phyloP scores from a whole-genome alignment of 2,329 filamentous ascomycete genomes.

The Colletotrichum viniferum region DNA sequence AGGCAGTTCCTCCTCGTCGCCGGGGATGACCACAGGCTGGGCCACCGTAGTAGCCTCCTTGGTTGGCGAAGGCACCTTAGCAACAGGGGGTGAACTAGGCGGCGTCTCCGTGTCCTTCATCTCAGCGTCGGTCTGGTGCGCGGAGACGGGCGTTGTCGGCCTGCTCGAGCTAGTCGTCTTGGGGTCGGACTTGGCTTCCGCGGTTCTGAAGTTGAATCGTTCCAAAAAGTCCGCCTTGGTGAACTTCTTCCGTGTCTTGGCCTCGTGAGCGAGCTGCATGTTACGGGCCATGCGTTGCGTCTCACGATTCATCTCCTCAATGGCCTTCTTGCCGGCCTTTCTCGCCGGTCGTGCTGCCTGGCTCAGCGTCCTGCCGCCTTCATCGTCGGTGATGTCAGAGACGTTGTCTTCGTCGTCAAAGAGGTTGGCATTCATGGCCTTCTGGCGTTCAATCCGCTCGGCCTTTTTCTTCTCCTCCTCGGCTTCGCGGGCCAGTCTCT shows the following conservation, averaged over 20 bases:
- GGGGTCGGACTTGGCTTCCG: conserved; percentile 26
- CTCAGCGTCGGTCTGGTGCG: conserved; percentile 54
- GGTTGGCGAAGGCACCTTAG: conserved; percentile 31
- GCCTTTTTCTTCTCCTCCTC: conserved; percentile 54
- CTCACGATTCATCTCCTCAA: conserved; percentile 94
- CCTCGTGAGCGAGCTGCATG: conserved; percentile 89
- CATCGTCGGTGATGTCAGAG: conserved; percentile 64
- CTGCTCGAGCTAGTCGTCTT: conserved; percentile 61
- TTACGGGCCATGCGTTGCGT: conserved; percentile 89
- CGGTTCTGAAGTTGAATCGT: conserved; percentile 74
- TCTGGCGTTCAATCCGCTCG: conserved; percentile 43
- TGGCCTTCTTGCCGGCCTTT: conserved; percentile 91
- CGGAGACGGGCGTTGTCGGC: conserved; percentile 49
- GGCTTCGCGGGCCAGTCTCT: conserved; percentile 71
- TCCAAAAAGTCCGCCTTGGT: conserved; percentile 83
- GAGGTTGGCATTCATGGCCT: conserved; percentile 40
- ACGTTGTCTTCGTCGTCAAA: conserved; percentile 54
- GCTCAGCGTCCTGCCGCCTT: conserved; percentile 68
- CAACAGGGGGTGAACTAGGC: conserved; percentile 69
- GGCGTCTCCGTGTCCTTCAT: conserved; percentile 64
- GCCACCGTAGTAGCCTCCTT: conserved; percentile 17
- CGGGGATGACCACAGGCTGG: not conserved
- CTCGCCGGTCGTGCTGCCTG: conserved; percentile 73
- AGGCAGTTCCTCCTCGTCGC: conserved; percentile 40
- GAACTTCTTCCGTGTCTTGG: conserved; percentile 90